phyloP scores from a whole-genome alignment of 1,284 basidiomycete genomes.

The Trichosporon sp. region DNA sequence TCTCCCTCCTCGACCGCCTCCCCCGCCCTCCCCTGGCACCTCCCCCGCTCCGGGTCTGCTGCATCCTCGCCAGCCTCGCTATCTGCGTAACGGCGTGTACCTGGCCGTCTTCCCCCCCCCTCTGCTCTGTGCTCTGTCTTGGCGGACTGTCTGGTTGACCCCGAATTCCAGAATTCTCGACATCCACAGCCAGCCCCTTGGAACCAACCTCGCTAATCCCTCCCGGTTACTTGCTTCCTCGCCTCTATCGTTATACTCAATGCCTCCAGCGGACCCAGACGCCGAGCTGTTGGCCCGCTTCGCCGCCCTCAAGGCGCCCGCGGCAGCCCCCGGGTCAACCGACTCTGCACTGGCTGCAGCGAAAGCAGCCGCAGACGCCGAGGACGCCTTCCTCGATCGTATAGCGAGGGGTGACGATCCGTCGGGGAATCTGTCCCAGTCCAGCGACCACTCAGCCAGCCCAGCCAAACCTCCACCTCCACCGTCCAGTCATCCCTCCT shows the following conservation, averaged over 20 bases:
- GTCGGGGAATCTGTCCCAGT: constrained; percentile 17
- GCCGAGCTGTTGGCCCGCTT: constrained; percentile 27
- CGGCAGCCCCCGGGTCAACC: not conserved
- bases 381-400: not conserved
- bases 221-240: not conserved
- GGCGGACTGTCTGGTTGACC: not conserved
- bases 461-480: constrained; percentile 11
- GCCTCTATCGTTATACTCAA: not conserved
- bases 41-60: constrained; percentile 3
- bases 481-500: not conserved
- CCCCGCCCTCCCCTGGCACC: not conserved
- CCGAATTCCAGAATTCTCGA: not conserved
- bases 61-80: not conserved
- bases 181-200: not conserved
- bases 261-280: constrained; percentile 17
- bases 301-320: constrained; percentile 22
- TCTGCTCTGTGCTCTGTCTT: not conserved
- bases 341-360: constrained; percentile 3
- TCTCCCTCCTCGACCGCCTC: not conserved
- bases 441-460: not conserved
- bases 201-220: constrained; percentile 9
- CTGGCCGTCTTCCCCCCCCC: not conserved
- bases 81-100: not conserved
- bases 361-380: not conserved
- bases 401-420: not conserved